Evolutionary conservation across 768 basidiomycete species (phyloP).

Genomic region (Suillus tomentosus): DNA sequence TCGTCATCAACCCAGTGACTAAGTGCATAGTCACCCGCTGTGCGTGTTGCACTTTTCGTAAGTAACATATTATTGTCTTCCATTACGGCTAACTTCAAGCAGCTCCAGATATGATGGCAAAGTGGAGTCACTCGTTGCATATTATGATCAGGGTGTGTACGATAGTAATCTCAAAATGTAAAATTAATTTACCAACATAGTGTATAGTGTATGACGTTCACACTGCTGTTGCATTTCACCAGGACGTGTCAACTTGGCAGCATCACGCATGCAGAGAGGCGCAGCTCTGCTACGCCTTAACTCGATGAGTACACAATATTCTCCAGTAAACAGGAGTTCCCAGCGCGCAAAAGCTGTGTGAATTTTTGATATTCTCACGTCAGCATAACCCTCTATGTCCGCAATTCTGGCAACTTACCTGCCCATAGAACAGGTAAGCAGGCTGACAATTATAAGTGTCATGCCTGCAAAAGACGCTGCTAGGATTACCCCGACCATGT

Average conservation of each 20-base stretch:
- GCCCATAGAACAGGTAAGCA: neutral
- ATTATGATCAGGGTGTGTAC: neutral
- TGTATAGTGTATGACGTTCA: no score
- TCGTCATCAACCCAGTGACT: neutral
- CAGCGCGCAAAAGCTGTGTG: no score
- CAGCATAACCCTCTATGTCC: neutral
- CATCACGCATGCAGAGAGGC: no score
- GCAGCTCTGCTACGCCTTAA: neutral
- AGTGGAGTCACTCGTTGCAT: neutral
- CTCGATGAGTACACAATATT: neutral
- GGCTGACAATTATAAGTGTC: neutral
- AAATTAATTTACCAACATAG: neutral
- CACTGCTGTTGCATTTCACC: neutral
- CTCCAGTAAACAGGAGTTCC: neutral
- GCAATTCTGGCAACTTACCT: neutral
- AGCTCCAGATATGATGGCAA: neutral
- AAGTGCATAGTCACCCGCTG: neutral
- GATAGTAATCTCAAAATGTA: neutral
- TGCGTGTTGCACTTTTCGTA: neutral
- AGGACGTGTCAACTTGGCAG: neutral
- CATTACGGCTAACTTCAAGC: neutral
- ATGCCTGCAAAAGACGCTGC: neutral
- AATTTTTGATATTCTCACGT: neutral
- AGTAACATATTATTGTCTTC: neutral
- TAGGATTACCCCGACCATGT: neutral